Conservation (phyloP, 352 stramenopile genomes). For the Pythium periplocum region DNA sequence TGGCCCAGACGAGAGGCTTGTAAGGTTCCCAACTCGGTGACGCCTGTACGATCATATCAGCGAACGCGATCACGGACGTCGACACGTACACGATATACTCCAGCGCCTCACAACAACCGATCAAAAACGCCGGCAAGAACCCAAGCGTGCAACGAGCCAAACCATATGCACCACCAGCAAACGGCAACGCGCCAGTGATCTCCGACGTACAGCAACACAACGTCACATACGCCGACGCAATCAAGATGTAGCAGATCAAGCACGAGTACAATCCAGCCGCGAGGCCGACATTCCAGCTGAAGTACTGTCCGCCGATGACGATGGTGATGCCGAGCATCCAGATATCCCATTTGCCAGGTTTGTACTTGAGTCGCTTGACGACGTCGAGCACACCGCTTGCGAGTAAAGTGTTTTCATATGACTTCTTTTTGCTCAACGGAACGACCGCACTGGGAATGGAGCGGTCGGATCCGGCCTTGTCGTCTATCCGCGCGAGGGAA, state of each 20-base stretch:
- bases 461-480: no score
- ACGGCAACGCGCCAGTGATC: constrained; percentile 14
- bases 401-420: no score
- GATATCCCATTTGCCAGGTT: neutral
- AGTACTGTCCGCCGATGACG: constrained; percentile 13
- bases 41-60: neutral
- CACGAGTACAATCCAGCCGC: neutral
- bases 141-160: constrained; percentile 8
- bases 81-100: constrained; percentile 11
- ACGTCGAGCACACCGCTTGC: no score
- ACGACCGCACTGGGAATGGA: no score
- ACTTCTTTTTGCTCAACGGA: no score
- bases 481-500: no score
- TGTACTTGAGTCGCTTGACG: no score
- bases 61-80: neutral
- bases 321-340: constrained; percentile 2
- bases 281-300: constrained; percentile 9
- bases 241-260: constrained; percentile 1
- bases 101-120: constrained; percentile 8
- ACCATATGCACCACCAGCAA: constrained; percentile 14
- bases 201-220: constrained; percentile 9
- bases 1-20: constrained; percentile 4
- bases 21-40: neutral
- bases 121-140: constrained; percentile 8
- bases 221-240: constrained; percentile 8